Base-by-base conservation (phyloP, 148 eudicot genomes). In the Chenopodium berlandieri region DNA sequence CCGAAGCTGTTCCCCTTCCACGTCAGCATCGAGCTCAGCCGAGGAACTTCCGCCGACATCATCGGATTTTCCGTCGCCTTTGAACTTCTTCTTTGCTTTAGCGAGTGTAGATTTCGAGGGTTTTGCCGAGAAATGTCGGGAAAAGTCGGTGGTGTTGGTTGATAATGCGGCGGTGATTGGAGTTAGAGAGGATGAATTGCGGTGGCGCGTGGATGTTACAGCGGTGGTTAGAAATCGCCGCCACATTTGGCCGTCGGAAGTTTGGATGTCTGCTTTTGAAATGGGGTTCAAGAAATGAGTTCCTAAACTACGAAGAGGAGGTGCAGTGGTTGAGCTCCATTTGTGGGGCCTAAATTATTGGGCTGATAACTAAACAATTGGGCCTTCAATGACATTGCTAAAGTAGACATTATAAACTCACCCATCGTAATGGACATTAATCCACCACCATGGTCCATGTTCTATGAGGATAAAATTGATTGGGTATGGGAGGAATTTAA, bases 151-250 rank as follows among this genome's bases (percentile, higher is more conserved):
- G 73, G 73, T n/a, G 56, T 75, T 40, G 40, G 76, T 71, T 22
- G 76, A 54, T 16, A 32, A 7, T 27, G 60, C 47, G 46, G 80
- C 50, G 4, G 80, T 37, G 48, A 58, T 5, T 32, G 67, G n/a
- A n/a, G 17, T 34, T 10, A 50, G 19, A 16, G 67, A 13, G 7
- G 54, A 4, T 16, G 22, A 3, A 48, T 48, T 71, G 1, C 44
- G 82, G 79, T 75, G 79, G 79, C 79, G 82, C 63, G 87, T 73
- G 2, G 90, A 65, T 23, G 82, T 46, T 27, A 85, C 75, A 56
- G 86, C 82, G 44, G 82, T 82, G 76, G 90, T 83, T 79, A 91
- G 85, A 48, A 90, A 84, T 44, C 93, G 89, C 77, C 91, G 89
- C 85, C 89, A 76, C 93, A 92, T 93, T 86, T 86, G 78, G 75